Conservation (phyloP, 2,329 filamentous ascomycete species). For the Byssoonygena ceratinophila region DNA sequence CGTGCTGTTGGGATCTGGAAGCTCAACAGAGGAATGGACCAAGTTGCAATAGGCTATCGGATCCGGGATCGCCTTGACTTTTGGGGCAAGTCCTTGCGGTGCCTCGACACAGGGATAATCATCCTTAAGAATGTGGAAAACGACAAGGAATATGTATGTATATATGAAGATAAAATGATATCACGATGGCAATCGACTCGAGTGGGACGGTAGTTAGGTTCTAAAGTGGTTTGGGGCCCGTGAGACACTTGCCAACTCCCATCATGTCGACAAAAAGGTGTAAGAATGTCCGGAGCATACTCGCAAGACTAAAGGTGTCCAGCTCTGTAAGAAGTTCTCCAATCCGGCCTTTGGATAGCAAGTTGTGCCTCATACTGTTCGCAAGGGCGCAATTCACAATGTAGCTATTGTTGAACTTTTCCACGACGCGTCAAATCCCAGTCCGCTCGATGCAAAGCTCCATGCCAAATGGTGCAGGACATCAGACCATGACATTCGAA, state of each 20-base stretch:
- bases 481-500: constrained; percentile 12
- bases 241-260: too few relatives aligned
- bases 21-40: not conserved
- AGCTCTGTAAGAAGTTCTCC: too few relatives aligned
- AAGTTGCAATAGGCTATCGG: not conserved
- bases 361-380: not conserved
- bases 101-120: not conserved
- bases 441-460: not conserved
- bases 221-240: too few relatives aligned
- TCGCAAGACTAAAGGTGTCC: too few relatives aligned
- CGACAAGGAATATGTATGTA: too few relatives aligned
- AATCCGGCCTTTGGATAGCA: not conserved
- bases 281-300: too few relatives aligned
- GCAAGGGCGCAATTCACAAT: not conserved
- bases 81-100: constrained; percentile 4
- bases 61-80: not conserved
- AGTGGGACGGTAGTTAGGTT: too few relatives aligned
- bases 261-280: too few relatives aligned
- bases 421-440: not conserved
- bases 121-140: too few relatives aligned
- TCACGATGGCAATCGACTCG: too few relatives aligned
- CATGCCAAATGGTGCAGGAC: not conserved
- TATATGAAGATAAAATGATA: too few relatives aligned
- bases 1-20: not conserved
- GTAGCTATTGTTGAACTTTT: not conserved